Percentiles rank a stretch among this genome's conserved stretches.
These are phyloP conservation scores for Nicotiana undulata DNA, from an alignment of 257 asterid species.

Conservation along the genomic window DNA sequence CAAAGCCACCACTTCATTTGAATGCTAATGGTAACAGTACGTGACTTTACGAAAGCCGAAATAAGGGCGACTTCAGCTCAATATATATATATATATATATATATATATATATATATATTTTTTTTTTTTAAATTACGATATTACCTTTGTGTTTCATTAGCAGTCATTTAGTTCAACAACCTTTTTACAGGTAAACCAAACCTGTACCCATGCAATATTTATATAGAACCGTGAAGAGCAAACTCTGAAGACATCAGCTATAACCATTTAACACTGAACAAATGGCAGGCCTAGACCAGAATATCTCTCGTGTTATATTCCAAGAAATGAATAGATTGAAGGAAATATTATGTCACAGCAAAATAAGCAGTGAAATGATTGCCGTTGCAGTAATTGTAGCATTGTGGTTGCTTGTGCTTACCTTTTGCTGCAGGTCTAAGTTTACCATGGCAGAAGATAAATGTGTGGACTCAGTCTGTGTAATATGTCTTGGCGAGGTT, in stretches of 20 bases:
- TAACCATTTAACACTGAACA: neutral
- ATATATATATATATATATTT: no score
- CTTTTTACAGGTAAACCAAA: neutral
- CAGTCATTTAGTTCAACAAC: neutral
- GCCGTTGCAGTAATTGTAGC: neutral
- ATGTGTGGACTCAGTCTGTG: neutral
- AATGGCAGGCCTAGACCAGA: neutral
- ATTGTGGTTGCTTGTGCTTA: neutral
- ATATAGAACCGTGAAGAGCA: neutral
- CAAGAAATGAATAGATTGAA: neutral
- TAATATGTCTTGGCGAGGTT: neutral
- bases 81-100: no score
- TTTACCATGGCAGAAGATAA: neutral
- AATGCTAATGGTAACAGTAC: neutral
- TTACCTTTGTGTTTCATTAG: neutral
- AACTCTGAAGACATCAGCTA: neutral
- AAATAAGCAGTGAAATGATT: neutral
- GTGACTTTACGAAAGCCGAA: neutral
- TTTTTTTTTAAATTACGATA: no score
- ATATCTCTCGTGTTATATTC: neutral
- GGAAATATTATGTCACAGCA: neutral
- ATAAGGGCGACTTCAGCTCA: neutral
- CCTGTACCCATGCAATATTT: neutral
- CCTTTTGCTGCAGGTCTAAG: neutral
- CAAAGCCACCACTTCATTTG: neutral